These are phyloP conservation scores for Pholiota adiposa DNA, from an alignment of 1,284 basidiomycete genomes.

Conservation along the genomic window DNA sequence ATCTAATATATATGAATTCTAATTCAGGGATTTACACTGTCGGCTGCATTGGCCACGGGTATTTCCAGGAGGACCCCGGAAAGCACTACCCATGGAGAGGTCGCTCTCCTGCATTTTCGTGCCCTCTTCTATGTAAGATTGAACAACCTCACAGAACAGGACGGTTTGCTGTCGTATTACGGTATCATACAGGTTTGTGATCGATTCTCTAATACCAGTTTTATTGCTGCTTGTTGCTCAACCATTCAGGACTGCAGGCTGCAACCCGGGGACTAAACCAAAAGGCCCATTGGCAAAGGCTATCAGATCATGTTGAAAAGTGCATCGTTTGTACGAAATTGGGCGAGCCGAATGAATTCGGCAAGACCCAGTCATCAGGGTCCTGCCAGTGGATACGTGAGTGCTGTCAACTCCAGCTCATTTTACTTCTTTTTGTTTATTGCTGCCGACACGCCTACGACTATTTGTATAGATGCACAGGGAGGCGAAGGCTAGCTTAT, in stretches of 20 bases:
- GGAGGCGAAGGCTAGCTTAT: not conserved
- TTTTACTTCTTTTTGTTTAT: not conserved
- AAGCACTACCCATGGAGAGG: not conserved
- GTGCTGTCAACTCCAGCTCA: conserved; percentile 1
- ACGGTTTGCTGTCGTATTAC: no score
- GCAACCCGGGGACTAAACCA: no score
- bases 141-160: no score
- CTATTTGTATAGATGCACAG: not conserved
- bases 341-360: not conserved
- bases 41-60: not conserved
- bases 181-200: no score
- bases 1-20: not conserved
- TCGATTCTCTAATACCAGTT: no score
- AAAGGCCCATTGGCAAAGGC: no score
- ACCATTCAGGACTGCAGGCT: no score
- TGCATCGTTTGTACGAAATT: not conserved
- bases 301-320: not conserved
- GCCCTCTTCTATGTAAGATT: no score
- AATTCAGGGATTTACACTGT: not conserved
- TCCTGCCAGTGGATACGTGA: conserved; percentile 4
- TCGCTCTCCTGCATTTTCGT: not conserved
- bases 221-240: no score
- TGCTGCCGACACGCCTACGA: not conserved
- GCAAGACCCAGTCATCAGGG: not conserved
- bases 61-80: not conserved